Evolutionary conservation across 2,329 filamentous ascomycete species (phyloP), one percentile per base, ranked within the genome.

Genomic region (Fusarium sp.): DNA sequence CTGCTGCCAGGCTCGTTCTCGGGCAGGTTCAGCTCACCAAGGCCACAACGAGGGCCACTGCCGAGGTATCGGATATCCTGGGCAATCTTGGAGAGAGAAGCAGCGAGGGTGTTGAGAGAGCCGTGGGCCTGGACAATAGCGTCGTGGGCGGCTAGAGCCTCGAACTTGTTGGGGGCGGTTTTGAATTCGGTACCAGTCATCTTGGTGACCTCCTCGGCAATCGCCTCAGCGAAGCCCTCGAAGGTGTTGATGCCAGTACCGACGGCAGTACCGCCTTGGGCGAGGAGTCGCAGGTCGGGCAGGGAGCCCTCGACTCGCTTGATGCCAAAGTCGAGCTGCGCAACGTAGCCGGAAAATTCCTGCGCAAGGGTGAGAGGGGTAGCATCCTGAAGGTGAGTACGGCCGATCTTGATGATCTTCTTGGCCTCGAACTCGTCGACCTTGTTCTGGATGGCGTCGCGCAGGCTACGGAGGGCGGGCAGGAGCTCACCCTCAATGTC

Each of bases 81-180:
- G 10, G 94, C 95, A 72, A 99, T 97, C 85, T 99, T 98, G 86
- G 91, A 96, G 49, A 99, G 88, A 49, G 93, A 97, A 58, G 84
- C 82, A 42, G 95, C 93, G 57, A 98, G 85, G 25, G 93, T 97
- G 84, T 98, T 98, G 72, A 99, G 87, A 66, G 91, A 88, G 60
- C 95, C 95, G 67, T 92, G 92, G 47, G 94, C 94, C 81, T 98
- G 93, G 56, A 98, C 93, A 69, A 98, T 88, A 65, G 94, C 92
- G 74, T 99, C 95, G 79, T 99, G 95, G 46, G 95, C 92, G 56
- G 95, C 95, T 37, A 99, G 88, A 4, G 95, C 89, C 82, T 98
- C 95, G 73, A 99, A 99, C 83, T 99, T 99, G 87, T 99, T 99
- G 67, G 95, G 94, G 11, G 95, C 95, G 9, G 95, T 98, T 81